Evolutionary conservation across 1,284 basidiomycete genomes (phyloP), one percentile per base, ranked within the genome.

Genomic region (Cystobasidium sp.): DNA sequence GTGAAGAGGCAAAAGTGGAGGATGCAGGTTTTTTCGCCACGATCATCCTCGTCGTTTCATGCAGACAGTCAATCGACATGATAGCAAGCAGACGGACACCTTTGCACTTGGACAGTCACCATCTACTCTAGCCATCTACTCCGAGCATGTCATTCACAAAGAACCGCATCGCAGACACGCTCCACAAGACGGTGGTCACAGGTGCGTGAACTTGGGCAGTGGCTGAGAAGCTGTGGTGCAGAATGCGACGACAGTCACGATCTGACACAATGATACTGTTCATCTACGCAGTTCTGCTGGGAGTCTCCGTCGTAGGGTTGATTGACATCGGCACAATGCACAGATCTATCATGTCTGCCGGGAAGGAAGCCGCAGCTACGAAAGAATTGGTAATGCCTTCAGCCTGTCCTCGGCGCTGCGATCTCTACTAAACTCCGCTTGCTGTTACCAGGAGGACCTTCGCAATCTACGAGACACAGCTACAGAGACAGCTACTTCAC

Each of bases 281-380:
- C 46, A 55, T 49, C 31, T 14, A 56, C 24, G 14, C 55, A 58
- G 62, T 73, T 20, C 63, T 65, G 14, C 44, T 61, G 7, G 70
- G 70, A 55, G 53, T 66, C 14, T 55, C 70, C 22, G 70, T 73
- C 51, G 70, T 49, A 22, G 70, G 70, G 3, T 46, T 73, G 5
- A 37, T 73, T 20, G 70, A 73, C n/a, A 46, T 73, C 52, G 70
- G 63, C 20, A 41, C 66, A 9, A 66, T 73, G 63, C 70, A 73
- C 20, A 24, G 47, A 24, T 64, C 37, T 6, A 73, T 73, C 62
- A 64, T 73, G 59, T n/a, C 70, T 4, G 10, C 31, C 20, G 70
- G 70, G 4, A 31, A 44, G 16, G 70, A 73, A 47, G 63, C 46
- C 24, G 39, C n/a, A 31, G 70, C 63, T 31, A 37, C 49, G 18